A percentile compares a stretch with the other conserved stretches of the same genome.
phyloP scores from a whole-genome alignment of 495 filamentous ascomycete genomes.

The Podospora tetraspora region DNA sequence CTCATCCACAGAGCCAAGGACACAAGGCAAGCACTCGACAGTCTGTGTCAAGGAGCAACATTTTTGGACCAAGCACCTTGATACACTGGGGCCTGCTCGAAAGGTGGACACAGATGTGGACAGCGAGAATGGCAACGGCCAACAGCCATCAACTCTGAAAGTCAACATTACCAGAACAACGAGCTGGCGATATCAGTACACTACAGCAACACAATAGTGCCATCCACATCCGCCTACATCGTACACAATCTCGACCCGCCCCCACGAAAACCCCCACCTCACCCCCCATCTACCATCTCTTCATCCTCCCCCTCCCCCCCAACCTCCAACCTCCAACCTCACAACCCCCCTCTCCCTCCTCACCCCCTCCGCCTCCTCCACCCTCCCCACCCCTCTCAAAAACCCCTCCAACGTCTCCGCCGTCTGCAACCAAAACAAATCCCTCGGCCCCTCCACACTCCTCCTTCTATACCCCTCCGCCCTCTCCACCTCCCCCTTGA shows the following conservation, averaged over 20 bases:
- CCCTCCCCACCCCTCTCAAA: constrained; percentile 16
- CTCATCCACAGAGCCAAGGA: too few species aligned
- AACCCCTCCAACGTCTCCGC: constrained; percentile 20
- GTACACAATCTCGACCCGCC: background rate
- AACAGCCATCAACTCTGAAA: too few species aligned
- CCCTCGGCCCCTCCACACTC: constrained; percentile 19
- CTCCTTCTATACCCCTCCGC: constrained; percentile 12
- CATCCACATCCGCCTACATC: background rate
- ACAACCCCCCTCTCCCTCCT: constrained; percentile 12
- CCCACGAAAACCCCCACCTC: background rate
- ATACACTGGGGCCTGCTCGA: too few species aligned
- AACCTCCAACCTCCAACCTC: background rate
- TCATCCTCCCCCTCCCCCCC: background rate
- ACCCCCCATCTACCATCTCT: background rate
- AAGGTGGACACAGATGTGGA: too few species aligned
- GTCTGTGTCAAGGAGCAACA: too few species aligned
- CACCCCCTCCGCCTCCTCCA: constrained; percentile 22
- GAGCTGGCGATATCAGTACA: background rate
- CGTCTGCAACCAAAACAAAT: constrained; percentile 31
- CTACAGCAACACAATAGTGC: background rate
- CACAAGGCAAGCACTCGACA: too few species aligned
- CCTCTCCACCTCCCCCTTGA: constrained; percentile 8
- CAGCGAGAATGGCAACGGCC: too few species aligned
- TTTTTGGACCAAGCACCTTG: too few species aligned
- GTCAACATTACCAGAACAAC: too few species aligned